These are phyloP conservation scores for Litsea cubeba DNA, from an alignment of 164 flowering plant species.

Conservation along the genomic window DNA sequence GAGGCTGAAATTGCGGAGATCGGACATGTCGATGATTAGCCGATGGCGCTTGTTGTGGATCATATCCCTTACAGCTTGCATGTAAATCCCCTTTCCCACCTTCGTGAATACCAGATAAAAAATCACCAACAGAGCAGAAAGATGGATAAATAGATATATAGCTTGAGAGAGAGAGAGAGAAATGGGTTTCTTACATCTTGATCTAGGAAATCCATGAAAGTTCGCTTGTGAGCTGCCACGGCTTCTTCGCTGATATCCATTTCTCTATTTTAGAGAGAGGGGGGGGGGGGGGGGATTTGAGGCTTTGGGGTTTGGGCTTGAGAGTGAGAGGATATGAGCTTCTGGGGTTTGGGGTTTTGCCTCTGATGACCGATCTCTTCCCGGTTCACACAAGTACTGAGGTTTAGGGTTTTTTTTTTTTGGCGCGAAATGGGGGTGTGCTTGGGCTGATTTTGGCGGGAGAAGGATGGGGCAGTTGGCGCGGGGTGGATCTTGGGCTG, in stretches of 20 bases:
- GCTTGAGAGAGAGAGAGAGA: background rate
- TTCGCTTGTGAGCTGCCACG: conserved; percentile 61
- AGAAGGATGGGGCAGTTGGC: too few relatives aligned
- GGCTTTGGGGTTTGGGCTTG: background rate
- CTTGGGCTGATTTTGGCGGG: background rate
- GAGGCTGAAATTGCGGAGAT: conserved; percentile 51
- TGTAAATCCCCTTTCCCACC: conserved; percentile 49
- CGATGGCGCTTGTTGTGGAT: conserved; percentile 58
- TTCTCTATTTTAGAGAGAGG: background rate
- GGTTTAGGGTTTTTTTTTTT: conserved; percentile 11
- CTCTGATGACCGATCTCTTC: background rate
- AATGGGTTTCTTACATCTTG: conserved; percentile 38
- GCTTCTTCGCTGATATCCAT: conserved; percentile 74
- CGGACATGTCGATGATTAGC: conserved; percentile 68
- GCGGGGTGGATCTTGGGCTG: too few relatives aligned
- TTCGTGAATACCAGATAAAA: conserved; percentile 8
- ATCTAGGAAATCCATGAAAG: conserved; percentile 64
- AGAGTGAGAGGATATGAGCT: conserved; percentile 15
- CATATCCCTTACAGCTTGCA: conserved; percentile 57
- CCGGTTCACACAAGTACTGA: background rate
- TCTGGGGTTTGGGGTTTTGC: background rate
- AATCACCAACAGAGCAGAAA: background rate
- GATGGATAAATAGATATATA: conserved; percentile 1
- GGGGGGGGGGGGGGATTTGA: conserved; percentile 16
- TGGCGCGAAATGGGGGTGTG: background rate